These are phyloP conservation scores for Aspergillus baeticus DNA, from an alignment of 495 filamentous ascomycete genomes.

Conservation along the genomic window DNA sequence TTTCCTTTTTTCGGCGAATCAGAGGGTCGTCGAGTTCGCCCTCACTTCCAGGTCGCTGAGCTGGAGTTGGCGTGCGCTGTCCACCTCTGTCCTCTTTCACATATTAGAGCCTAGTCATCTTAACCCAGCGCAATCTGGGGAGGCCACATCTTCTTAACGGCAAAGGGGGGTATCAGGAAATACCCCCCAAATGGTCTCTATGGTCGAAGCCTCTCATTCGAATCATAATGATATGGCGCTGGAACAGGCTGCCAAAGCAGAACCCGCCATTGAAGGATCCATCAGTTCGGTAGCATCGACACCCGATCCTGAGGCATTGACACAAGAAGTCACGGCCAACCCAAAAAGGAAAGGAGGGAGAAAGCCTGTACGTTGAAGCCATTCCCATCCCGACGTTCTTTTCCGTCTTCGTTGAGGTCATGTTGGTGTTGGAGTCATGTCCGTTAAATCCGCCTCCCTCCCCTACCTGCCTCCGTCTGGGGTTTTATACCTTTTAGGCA, in stretches of 20 bases:
- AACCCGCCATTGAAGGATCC: conserved; percentile 46
- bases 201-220: conserved; percentile 42
- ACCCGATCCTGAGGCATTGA: conserved; percentile 56
- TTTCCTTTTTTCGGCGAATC: conserved; percentile 11
- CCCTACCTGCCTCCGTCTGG: neutral
- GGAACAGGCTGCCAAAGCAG: conserved; percentile 45
- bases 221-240: conserved; percentile 43
- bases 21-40: neutral
- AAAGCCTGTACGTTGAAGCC: conserved; percentile 76
- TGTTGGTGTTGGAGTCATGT: no score
- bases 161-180: conserved; percentile 16
- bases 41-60: conserved; percentile 3
- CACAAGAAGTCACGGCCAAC: conserved; percentile 56
- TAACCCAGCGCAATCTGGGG: conserved; percentile 11
- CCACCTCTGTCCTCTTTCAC: conserved; percentile 11
- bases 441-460: no score
- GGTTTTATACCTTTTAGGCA: conserved; percentile 2
- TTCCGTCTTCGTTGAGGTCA: no score
- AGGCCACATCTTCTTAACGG: conserved; percentile 8
- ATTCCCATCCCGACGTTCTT: no score
- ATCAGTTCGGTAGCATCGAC: conserved; percentile 50
- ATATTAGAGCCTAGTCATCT: conserved; percentile 6
- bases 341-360: conserved; percentile 96
- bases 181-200: conserved; percentile 44
- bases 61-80: neutral